Evolutionary conservation across 73 alveolate genomes (phyloP).

Genomic region (Paraurostyla sp.): DNA sequence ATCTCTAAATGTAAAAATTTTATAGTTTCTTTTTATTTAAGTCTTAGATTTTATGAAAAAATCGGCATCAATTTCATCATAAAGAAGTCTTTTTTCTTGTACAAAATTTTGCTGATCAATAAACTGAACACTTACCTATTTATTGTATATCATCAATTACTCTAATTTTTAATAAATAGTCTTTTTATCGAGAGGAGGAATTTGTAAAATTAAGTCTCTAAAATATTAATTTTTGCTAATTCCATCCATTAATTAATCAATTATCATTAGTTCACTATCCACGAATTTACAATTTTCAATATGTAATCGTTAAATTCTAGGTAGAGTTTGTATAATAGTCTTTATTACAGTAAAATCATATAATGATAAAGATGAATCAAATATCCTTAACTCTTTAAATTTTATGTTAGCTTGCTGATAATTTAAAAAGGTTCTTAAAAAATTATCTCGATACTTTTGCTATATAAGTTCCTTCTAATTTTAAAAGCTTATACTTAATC

Average conservation of each 20-base stretch:
- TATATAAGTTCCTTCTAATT: not conserved
- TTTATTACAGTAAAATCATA: not conserved
- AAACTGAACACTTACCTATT: not conserved
- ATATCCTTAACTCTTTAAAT: not conserved
- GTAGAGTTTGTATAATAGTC: not conserved
- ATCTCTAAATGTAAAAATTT: conserved; percentile 23
- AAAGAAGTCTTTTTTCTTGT: not conserved
- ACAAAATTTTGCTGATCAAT: not conserved
- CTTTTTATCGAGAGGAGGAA: not conserved
- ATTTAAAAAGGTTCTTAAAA: not conserved
- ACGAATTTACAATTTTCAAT: not conserved
- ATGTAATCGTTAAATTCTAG: not conserved
- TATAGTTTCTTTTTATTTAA: not conserved
- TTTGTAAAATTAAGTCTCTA: not conserved
- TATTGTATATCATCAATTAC: not conserved
- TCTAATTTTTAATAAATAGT: not conserved
- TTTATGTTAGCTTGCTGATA: not conserved
- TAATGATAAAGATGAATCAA: not conserved
- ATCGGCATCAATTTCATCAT: not conserved
- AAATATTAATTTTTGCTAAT: not conserved
- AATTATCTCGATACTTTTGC: not conserved
- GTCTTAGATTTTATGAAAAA: not conserved
- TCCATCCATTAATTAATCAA: not conserved
- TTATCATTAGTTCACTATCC: not conserved
- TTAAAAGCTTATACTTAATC: not conserved